Evolutionary conservation across 148 eudicot genomes (phyloP).

Genomic region (Rhododendron mucronatum): DNA sequence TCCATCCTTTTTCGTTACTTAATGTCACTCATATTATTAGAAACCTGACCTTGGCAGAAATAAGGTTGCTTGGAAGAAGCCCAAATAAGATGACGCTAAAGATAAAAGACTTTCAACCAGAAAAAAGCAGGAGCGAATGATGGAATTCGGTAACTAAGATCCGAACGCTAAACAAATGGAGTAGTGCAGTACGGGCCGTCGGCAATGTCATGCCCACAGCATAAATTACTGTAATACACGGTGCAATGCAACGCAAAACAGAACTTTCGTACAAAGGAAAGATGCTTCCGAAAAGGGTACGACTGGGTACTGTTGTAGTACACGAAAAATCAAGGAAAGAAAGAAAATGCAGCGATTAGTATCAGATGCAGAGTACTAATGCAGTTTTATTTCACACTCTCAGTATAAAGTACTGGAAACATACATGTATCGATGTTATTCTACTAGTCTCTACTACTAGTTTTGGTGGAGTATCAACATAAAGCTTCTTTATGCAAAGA

Average conservation of each 20-base stretch:
- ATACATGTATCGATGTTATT: constrained; percentile 24
- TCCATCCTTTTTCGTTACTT: not conserved
- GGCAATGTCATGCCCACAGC: not conserved
- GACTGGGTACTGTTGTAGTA: not conserved
- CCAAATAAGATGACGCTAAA: not conserved
- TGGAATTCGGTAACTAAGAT: not conserved
- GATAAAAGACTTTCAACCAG: not conserved
- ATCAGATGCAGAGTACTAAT: not conserved
- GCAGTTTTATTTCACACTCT: not conserved
- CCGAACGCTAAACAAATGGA: not conserved
- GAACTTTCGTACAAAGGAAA: not conserved
- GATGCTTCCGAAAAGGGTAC: not conserved
- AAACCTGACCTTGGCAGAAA: not conserved
- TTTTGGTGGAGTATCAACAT: constrained; percentile 54
- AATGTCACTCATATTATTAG: not conserved
- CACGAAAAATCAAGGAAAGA: not conserved
- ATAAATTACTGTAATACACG: not conserved
- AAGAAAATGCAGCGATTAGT: not conserved
- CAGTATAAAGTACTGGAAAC: constrained; percentile 16
- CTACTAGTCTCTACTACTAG: constrained; percentile 17
- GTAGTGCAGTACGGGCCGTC: not conserved
- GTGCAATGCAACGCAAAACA: not conserved
- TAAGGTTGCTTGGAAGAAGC: not conserved
- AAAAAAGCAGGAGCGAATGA: not conserved
- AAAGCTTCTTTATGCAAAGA: constrained; percentile 58